These are phyloP conservation scores for Ilex paraguariensis DNA, from an alignment of 305 asterid genomes.

Conservation along the genomic window DNA sequence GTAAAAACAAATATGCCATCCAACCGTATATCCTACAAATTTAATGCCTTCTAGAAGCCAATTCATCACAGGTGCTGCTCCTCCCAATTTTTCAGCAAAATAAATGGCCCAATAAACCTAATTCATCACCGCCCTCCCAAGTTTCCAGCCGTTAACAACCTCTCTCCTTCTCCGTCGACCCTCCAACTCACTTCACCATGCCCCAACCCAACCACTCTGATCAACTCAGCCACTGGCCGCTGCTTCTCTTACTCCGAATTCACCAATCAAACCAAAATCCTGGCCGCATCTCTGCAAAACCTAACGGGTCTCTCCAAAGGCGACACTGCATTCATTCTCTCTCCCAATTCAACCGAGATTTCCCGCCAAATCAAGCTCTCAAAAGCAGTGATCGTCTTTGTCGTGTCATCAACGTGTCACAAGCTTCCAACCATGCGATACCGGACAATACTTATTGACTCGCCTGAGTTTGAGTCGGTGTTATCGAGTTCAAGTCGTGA, in stretches of 20 bases:
- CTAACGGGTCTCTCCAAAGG: constrained; percentile 14
- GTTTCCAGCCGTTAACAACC: no score
- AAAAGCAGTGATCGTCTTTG: constrained; percentile 34
- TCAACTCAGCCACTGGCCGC: constrained; percentile 30
- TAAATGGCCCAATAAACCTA: no score
- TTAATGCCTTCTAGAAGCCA: no score
- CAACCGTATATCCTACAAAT: no score
- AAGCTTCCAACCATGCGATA: constrained; percentile 23
- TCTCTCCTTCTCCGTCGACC: no score
- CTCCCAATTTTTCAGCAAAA: no score
- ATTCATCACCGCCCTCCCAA: no score
- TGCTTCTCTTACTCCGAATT: constrained; percentile 29
- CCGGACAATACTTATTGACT: constrained; percentile 28
- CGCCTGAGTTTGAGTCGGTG: constrained; percentile 34
- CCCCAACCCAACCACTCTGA: constrained; percentile 26
- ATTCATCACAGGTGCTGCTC: no score
- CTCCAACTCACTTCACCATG: constrained; percentile 18
- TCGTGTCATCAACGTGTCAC: constrained; percentile 22
- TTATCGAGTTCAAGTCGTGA: constrained; percentile 12
- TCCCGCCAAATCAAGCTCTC: constrained; percentile 32
- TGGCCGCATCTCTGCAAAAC: constrained; percentile 20
- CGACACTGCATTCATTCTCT: constrained; percentile 32
- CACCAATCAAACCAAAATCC: constrained; percentile 10
- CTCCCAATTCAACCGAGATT: constrained; percentile 30
- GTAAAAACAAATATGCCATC: no score